Conservation (phyloP, 345 rosid genomes). For the Eucalyptus pauciflora region DNA sequence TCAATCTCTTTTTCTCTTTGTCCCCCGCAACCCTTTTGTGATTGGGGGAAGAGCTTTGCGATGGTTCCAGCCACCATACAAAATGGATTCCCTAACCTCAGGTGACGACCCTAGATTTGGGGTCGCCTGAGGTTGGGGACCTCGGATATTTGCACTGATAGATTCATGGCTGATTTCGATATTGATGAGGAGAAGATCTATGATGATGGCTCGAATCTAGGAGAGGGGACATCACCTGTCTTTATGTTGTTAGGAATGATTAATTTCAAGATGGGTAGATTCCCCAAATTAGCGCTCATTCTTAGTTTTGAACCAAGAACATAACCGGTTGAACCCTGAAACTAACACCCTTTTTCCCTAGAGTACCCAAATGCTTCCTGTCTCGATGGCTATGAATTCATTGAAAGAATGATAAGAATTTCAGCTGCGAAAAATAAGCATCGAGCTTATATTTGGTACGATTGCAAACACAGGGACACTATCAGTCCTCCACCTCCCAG, state of each 20-base stretch:
- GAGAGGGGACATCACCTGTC: background rate
- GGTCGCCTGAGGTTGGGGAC: background rate
- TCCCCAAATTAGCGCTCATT: fast-evolving
- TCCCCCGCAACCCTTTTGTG: background rate
- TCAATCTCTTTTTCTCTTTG: background rate
- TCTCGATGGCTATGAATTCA: background rate
- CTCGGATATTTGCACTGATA: background rate
- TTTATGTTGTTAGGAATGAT: background rate
- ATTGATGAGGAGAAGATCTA: background rate
- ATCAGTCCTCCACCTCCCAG: background rate
- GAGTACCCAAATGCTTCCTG: background rate
- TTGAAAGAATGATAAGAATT: background rate
- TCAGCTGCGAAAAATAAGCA: background rate
- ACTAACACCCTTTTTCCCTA: background rate
- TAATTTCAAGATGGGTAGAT: background rate
- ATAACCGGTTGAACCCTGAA: background rate
- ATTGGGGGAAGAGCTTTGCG: background rate
- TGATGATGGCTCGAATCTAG: background rate
- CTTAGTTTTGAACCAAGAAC: background rate
- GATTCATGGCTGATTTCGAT: background rate
- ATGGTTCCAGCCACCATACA: background rate
- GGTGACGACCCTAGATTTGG: background rate
- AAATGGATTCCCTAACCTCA: background rate
- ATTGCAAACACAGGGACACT: background rate
- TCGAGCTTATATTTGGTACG: background rate